These are phyloP conservation scores for Penstemon barbatus DNA, from an alignment of 257 asterid species.

Conservation along the genomic window DNA sequence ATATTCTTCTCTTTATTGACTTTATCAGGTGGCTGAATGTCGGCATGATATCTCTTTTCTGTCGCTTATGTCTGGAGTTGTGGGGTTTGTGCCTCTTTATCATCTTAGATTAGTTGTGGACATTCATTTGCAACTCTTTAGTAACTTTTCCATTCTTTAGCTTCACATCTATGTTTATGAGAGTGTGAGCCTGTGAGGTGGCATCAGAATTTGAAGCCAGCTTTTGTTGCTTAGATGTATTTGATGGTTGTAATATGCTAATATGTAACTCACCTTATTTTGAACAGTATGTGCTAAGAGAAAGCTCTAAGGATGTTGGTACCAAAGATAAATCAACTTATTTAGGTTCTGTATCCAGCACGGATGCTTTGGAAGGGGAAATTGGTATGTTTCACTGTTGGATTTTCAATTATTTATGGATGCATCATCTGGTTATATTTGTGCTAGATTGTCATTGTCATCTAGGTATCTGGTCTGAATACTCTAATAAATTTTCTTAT, in stretches of 20 bases:
- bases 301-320: slow-evolving; percentile 50
- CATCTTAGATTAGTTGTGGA: neutral
- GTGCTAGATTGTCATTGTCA: neutral
- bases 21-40: neutral
- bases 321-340: slow-evolving; percentile 57
- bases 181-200: neutral
- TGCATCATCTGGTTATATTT: neutral
- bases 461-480: neutral
- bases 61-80: slow-evolving; percentile 13
- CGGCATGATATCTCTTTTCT: neutral
- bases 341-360: slow-evolving; percentile 35
- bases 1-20: neutral
- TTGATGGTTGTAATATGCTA: neutral
- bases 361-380: slow-evolving; percentile 49
- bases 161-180: slow-evolving; percentile 5
- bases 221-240: slow-evolving; percentile 16
- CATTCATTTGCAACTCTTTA: neutral
- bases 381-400: slow-evolving; percentile 40
- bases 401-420: slow-evolving; percentile 1
- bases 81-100: neutral
- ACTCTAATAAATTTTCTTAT: neutral
- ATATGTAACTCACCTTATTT: slow-evolving; percentile 24
- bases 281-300: slow-evolving; percentile 66
- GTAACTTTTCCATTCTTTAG: neutral
- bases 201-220: neutral